A percentile compares a stretch with the other conserved stretches of the same genome.
phyloP scores from a whole-genome alignment of 768 basidiomycete species.

The Lactarius tabidus region DNA sequence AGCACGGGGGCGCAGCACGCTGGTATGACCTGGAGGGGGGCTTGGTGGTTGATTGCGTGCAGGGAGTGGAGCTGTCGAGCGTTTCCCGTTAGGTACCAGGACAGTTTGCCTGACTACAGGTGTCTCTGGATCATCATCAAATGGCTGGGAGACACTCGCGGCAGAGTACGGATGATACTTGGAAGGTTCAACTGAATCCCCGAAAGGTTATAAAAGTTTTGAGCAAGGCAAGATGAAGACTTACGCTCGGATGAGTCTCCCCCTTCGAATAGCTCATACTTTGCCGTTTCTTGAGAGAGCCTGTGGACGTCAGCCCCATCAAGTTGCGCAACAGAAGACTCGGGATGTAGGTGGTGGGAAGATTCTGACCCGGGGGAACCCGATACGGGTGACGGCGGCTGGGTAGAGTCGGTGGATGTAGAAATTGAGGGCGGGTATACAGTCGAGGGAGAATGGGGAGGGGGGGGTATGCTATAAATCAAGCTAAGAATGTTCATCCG shows the following conservation, averaged over 20 bases:
- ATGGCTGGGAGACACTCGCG: constrained; percentile 15
- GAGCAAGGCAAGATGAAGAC: background rate
- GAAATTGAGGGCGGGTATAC: constrained; percentile 44
- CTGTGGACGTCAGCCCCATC: constrained; percentile 23
- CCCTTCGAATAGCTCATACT: constrained; percentile 24
- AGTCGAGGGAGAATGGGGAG: constrained; percentile 59
- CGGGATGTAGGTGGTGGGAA: constrained; percentile 38
- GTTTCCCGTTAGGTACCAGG: background rate
- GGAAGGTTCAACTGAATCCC: constrained; percentile 7
- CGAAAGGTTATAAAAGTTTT: background rate
- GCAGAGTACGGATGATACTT: constrained; percentile 29
- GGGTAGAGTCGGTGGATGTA: constrained; percentile 47
- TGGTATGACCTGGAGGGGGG: constrained; percentile 16
- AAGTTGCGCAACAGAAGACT: constrained; percentile 30
- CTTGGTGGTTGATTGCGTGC: constrained; percentile 28
- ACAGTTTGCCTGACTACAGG: constrained; percentile 13
- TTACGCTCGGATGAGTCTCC: constrained; percentile 13
- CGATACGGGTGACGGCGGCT: constrained; percentile 47
- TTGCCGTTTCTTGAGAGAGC: constrained; percentile 26
- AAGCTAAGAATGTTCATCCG: constrained; percentile 89
- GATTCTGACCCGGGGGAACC: constrained; percentile 49
- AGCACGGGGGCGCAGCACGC: constrained; percentile 44
- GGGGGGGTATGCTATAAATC: constrained; percentile 81
- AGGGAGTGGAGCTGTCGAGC: constrained; percentile 28
- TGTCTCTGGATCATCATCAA: constrained; percentile 19